Evolutionary conservation across 805 yeast species (phyloP).

Genomic region (Metschnikowia bowlesiae): DNA sequence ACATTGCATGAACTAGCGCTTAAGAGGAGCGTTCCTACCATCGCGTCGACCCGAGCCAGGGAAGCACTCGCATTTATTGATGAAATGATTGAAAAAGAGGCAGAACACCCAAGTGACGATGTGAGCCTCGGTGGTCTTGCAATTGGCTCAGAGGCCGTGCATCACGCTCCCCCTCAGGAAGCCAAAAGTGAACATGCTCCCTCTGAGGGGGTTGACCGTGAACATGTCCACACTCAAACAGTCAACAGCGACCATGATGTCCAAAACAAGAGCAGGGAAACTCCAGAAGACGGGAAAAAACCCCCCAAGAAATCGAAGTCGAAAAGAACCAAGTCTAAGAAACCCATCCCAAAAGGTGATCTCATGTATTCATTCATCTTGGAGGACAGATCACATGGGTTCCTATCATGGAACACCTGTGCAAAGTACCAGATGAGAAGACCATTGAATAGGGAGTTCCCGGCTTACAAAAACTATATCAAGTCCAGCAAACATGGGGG

Average conservation of each 20-base stretch:
- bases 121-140: constrained; percentile 4
- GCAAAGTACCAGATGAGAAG: constrained; percentile 34
- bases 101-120: not conserved
- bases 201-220: too few species aligned
- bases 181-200: not conserved
- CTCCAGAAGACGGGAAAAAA: not conserved
- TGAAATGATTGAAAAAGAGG: constrained; percentile 27
- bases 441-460: constrained; percentile 47
- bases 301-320: not conserved
- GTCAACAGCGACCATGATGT: too few species aligned
- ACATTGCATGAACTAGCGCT: constrained; percentile 24
- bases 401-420: constrained; percentile 50
- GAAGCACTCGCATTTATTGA: constrained; percentile 64
- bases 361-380: constrained; percentile 23
- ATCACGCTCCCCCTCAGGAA: not conserved
- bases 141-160: not conserved
- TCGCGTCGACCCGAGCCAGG: constrained; percentile 60
- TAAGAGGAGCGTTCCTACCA: constrained; percentile 42
- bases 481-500: not conserved
- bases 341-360: not conserved
- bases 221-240: too few species aligned
- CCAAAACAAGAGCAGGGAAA: not conserved
- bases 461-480: constrained; percentile 24
- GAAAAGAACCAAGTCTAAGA: not conserved
- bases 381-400: constrained; percentile 41